Base-by-base conservation (phyloP, 805 yeast genomes). In the Saccharomyces cerevisiae region DNA sequence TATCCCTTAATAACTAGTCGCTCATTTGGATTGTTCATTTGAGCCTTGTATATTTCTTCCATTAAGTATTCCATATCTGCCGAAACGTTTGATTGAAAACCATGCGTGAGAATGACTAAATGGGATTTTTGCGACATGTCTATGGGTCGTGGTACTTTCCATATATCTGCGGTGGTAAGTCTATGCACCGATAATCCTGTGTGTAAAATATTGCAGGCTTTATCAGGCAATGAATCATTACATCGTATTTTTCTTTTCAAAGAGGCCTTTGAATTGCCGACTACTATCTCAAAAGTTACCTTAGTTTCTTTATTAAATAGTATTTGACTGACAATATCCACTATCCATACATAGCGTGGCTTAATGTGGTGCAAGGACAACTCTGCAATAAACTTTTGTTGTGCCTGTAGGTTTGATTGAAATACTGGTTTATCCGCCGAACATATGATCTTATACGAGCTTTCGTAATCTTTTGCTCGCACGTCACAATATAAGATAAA, bases 381-480 rank as follows among this genome's bases (percentile, higher is more conserved):
- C 58, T 85, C 87, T 2, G 81, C 79, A 29, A 72, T 70, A 52
- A 84, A 76, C 13, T 80, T 71, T 62, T 85, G 89, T 5, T 87
- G 87, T 0, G 95, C 86, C 48, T 79, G 77, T 31, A 87, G 61
- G 63, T 83, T 87, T 0, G 92, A 84, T 60, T 86, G 89, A 64
- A 78, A 87, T 27, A 72, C 72, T 0, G 96, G 96, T 61, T 85
- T 90, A 63, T 87, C 91, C 0, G 87, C 89, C 2, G 91, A 82
- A 14, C 85, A 76, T 61, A 84, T 84, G 22, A 77, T 76, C 24
- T 70, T 60, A 53, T 76, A 70, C 3, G 77, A 69, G 54, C 78
- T 81, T 49, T 79, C 75, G 61, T 78, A 87, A 6, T 79, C 84
- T 2, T 67, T 74, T 0, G 82, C 71, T 51, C 82, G 70, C 32